Base-by-base conservation (phyloP, 2,329 filamentous ascomycete species). In the Trichophyton schoenleinii region DNA sequence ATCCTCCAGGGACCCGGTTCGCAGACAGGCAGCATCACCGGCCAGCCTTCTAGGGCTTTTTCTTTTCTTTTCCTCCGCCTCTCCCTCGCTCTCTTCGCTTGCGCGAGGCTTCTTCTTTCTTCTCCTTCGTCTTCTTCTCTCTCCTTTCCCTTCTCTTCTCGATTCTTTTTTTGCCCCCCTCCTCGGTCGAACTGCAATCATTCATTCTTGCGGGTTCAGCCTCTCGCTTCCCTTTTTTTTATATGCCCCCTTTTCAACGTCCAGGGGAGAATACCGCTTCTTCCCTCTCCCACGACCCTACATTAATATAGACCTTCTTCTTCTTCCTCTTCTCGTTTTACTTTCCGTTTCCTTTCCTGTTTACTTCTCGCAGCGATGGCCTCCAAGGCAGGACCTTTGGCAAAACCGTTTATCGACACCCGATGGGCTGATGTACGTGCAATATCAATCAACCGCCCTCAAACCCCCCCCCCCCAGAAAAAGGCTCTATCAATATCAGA, bases 341-440 rank as follows among this genome's bases (percentile, higher is more conserved):
- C 22, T 22, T 22, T 1, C 22, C 22, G 3, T 15, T 13, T 15
- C 31, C 11, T 15, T 15, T 15, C n/a, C 9, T 15, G 5, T 55
- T 9, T 9, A 55, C 13, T 36, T 20, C 7, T 18, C 28, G 9
- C 22, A 44, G 57, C 22, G 28, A 58, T 58, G 57, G 57, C 36
- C 44, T 49, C 58, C 25, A 48, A 49, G 22, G 18, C 58, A 22
- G 44, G 28, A n/a, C 58, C 58, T 49, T 44, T 34, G 34, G 28
- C 28, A 25, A 59, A 49, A 15, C 58, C 58, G n/a, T 59, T 59
- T 25, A 59, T 59, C 31, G 59, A 60, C n/a, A 60, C 59, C 11
- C n/a, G 36, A 18, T 60, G 59, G 59, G 59, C 59, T 41, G 59
- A 60, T 42, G 59, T 60, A 55, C 48, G 59, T 55, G 3, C 42